Percentiles rank a stretch among this genome's conserved stretches.
Evolutionary conservation across 805 yeast species (phyloP).

Genomic region (Saccharomycopsis sp.): DNA sequence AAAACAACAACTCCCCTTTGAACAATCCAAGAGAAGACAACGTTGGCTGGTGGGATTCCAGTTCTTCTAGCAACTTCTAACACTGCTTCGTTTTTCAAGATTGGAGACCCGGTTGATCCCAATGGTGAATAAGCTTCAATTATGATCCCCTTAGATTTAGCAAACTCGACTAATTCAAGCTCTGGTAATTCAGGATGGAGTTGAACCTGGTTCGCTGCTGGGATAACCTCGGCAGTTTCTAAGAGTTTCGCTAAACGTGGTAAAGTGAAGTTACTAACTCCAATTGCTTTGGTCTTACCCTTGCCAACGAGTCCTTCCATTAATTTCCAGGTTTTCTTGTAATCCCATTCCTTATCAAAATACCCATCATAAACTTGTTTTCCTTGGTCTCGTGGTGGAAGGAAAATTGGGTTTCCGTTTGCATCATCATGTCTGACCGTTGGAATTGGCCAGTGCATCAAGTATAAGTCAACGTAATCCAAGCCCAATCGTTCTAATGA

Average conservation of each 20-base stretch:
- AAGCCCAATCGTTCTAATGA: slow-evolving; percentile 45
- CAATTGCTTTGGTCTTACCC: slow-evolving; percentile 57
- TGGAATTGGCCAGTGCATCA: slow-evolving; percentile 56
- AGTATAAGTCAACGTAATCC: slow-evolving; percentile 58
- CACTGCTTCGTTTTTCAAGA: slow-evolving; percentile 38
- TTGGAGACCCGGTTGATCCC: slow-evolving; percentile 51
- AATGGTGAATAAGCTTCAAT: slow-evolving; percentile 75
- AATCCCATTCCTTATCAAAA: slow-evolving; percentile 29
- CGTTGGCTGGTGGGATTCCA: slow-evolving; percentile 34
- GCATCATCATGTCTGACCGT: neutral
- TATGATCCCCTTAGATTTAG: slow-evolving; percentile 43
- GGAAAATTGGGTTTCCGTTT: neutral
- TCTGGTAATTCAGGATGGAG: slow-evolving; percentile 68
- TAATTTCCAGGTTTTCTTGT: slow-evolving; percentile 51
- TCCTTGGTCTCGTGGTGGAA: slow-evolving; percentile 1
- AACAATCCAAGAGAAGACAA: slow-evolving; percentile 41
- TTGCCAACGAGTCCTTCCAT: slow-evolving; percentile 51
- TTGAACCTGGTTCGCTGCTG: slow-evolving; percentile 71
- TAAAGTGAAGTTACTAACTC: slow-evolving; percentile 65
- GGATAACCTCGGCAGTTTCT: slow-evolving; percentile 41
- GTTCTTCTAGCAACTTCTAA: slow-evolving; percentile 37
- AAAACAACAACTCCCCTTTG: slow-evolving; percentile 41
- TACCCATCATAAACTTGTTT: slow-evolving; percentile 1
- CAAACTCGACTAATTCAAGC: slow-evolving; percentile 44
- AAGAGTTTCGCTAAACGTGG: slow-evolving; percentile 44